Percentiles rank a stretch among this genome's conserved stretches.
These are phyloP conservation scores for Hanseniaspora vineae DNA, from an alignment of 805 yeast genomes.

Conservation along the genomic window DNA sequence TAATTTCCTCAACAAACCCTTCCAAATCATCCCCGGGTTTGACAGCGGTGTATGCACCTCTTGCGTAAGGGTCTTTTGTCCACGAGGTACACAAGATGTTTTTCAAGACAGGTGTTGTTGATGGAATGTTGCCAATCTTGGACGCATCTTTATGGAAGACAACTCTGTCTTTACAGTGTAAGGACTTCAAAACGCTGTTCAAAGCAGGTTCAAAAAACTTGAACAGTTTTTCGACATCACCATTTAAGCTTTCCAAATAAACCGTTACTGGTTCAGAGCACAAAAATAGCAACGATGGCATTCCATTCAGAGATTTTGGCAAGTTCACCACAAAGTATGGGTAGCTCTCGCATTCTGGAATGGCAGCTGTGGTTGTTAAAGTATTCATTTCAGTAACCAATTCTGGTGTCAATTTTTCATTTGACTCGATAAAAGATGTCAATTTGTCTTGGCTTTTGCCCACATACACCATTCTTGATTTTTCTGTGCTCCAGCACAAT, in stretches of 20 bases:
- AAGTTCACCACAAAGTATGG: slow-evolving; percentile 53
- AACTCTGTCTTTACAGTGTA: slow-evolving; percentile 7
- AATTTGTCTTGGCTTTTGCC: slow-evolving; percentile 36
- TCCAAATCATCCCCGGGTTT: slow-evolving; percentile 49
- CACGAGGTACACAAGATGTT: slow-evolving; percentile 43
- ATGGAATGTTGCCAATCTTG: slow-evolving; percentile 1
- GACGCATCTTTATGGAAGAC: background rate
- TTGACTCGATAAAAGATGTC: slow-evolving; percentile 47
- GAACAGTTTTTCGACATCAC: slow-evolving; percentile 42
- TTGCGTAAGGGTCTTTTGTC: slow-evolving; percentile 59
- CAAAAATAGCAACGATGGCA: slow-evolving; percentile 48
- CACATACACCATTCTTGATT: slow-evolving; percentile 3
- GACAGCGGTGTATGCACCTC: slow-evolving; percentile 67
- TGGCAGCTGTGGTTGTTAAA: background rate
- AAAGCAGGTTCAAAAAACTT: slow-evolving; percentile 39
- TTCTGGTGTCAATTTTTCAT: background rate
- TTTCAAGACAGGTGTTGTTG: slow-evolving; percentile 24
- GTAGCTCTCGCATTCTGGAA: slow-evolving; percentile 33
- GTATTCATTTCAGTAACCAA: slow-evolving; percentile 8
- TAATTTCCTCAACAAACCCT: slow-evolving; percentile 40
- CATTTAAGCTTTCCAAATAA: slow-evolving; percentile 35
- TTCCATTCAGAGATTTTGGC: slow-evolving; percentile 27
- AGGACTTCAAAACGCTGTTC: slow-evolving; percentile 15
- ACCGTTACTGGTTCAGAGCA: slow-evolving; percentile 65
- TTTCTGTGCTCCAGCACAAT: slow-evolving; percentile 36